Evolutionary conservation across 805 yeast genomes (phyloP).

Genomic region (Ogataea allantospora): DNA sequence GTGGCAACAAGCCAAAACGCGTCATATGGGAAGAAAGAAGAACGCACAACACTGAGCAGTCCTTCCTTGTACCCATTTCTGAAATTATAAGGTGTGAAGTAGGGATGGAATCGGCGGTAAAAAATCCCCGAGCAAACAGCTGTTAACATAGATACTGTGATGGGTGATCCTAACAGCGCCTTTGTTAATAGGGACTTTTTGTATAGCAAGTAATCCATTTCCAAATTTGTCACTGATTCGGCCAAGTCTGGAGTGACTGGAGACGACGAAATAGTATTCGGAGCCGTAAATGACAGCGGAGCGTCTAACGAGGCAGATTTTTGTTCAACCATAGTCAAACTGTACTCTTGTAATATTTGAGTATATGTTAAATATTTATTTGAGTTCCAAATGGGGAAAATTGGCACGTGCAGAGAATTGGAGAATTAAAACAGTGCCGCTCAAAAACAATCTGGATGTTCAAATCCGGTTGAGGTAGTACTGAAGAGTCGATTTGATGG

Average conservation of each 20-base stretch:
- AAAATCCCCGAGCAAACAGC: constrained; percentile 22
- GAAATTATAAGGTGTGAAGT: constrained; percentile 25
- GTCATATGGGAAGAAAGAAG: constrained; percentile 26
- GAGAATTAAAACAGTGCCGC: too few relatives aligned
- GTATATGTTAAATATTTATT: constrained; percentile 1
- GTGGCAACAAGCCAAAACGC: constrained; percentile 38
- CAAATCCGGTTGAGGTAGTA: background rate
- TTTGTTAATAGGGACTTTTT: constrained; percentile 47
- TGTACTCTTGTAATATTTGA: background rate
- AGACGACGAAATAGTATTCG: constrained; percentile 51
- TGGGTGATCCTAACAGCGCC: constrained; percentile 45
- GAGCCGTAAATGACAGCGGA: constrained; percentile 52
- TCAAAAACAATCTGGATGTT: background rate
- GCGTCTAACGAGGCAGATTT: constrained; percentile 49
- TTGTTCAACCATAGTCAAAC: constrained; percentile 33
- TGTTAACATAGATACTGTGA: constrained; percentile 32
- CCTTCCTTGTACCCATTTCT: constrained; percentile 14
- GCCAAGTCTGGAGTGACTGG: constrained; percentile 55
- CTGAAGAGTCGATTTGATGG: background rate
- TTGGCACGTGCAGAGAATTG: constrained; percentile 17
- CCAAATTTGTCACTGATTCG: constrained; percentile 58
- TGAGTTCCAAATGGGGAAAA: constrained; percentile 13
- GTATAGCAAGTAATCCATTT: constrained; percentile 57
- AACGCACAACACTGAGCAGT: constrained; percentile 16
- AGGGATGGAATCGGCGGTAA: constrained; percentile 21